These are phyloP conservation scores for Neostapfia colusana DNA, from an alignment of 176 grass and related monocot genomes.

Conservation along the genomic window DNA sequence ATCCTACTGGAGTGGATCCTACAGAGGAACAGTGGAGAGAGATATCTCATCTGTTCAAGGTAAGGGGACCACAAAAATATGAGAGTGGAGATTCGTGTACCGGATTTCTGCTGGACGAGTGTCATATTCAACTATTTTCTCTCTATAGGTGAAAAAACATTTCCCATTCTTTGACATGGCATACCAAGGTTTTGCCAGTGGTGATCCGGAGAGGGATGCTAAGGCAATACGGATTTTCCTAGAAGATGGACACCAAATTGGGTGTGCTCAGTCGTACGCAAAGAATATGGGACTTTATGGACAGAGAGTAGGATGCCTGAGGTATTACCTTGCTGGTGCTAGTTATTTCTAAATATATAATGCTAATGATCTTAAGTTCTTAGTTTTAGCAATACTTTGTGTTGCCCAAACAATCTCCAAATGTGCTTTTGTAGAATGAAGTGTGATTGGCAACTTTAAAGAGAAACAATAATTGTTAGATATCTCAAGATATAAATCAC, in stretches of 20 bases:
- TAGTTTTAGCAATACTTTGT: constrained; percentile 1
- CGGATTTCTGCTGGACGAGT: background rate
- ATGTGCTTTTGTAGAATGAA: constrained; percentile 23
- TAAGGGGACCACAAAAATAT: constrained; percentile 11
- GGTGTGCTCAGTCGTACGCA: constrained; percentile 89
- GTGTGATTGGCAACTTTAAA: background rate
- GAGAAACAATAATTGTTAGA: background rate
- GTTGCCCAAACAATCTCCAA: background rate
- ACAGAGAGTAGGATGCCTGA: constrained; percentile 85
- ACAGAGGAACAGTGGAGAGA: constrained; percentile 98
- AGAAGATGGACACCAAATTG: constrained; percentile 93
- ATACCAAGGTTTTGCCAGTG: constrained; percentile 98
- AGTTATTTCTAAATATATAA: background rate
- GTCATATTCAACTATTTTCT: constrained; percentile 15
- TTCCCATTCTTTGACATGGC: constrained; percentile 99
- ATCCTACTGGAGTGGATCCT: constrained; percentile 98
- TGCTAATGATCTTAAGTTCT: background rate
- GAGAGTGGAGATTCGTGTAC: background rate
- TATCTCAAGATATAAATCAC: background rate
- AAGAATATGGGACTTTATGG: constrained; percentile 99
- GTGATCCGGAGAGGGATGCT: constrained; percentile 89
- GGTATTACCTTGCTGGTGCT: constrained; percentile 45
- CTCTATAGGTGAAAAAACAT: constrained; percentile 75
- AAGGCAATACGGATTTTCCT: constrained; percentile 96
- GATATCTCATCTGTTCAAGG: constrained; percentile 94